Conservation (phyloP, 345 rosid genomes). For the Populus pruinosa region DNA sequence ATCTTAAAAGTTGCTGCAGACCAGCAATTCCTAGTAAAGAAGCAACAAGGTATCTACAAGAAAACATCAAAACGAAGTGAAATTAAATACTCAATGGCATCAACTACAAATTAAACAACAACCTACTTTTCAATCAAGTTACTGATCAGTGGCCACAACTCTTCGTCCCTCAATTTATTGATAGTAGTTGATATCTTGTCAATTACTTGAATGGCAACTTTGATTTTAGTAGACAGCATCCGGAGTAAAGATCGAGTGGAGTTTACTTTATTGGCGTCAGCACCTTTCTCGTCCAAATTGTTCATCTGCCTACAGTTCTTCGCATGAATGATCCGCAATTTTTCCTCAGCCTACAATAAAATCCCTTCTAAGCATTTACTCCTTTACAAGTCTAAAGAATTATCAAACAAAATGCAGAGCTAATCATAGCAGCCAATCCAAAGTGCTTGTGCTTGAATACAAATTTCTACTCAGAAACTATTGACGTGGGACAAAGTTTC, state of each 20-base stretch:
- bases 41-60: neutral
- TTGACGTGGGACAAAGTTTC: too few relatives aligned
- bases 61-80: neutral
- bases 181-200: constrained; percentile 48
- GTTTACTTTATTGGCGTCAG: constrained; percentile 40
- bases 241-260: constrained; percentile 30
- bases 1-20: neutral
- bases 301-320: constrained; percentile 48
- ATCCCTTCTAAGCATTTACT: neutral
- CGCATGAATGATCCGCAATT: constrained; percentile 42
- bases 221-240: constrained; percentile 47
- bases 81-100: neutral
- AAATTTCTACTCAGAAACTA: neutral
- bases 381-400: neutral
- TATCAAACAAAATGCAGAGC: neutral
- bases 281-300: constrained; percentile 38
- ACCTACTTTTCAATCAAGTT: constrained; percentile 50
- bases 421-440: neutral
- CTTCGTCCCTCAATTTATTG: constrained; percentile 57
- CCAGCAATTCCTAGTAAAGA: neutral
- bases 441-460: neutral
- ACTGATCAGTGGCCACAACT: constrained; percentile 55
- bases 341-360: constrained; percentile 58
- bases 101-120: neutral
- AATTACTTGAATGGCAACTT: constrained; percentile 57